phyloP scores from a whole-genome alignment of 129 eudicot species.

The Flaveria ramosissima region DNA sequence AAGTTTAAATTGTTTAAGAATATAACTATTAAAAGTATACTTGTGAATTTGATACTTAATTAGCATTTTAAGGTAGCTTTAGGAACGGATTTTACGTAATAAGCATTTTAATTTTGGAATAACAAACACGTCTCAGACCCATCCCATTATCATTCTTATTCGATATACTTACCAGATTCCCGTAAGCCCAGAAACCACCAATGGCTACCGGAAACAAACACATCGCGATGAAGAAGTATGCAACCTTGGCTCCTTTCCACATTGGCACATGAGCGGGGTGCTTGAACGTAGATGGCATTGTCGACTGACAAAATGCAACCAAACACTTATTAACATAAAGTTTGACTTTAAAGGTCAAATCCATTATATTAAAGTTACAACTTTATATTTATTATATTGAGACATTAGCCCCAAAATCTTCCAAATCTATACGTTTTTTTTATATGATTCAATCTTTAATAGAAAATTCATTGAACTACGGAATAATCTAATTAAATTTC shows the following conservation, averaged over 20 bases:
- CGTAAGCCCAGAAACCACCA: conserved; percentile 98
- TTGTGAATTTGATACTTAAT: too few relatives aligned
- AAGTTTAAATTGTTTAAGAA: too few relatives aligned
- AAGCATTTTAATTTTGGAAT: too few relatives aligned
- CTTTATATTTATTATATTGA: not conserved
- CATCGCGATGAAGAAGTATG: conserved; percentile 77
- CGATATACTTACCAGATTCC: conserved; percentile 71
- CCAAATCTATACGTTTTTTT: not conserved
- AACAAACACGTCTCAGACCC: too few relatives aligned
- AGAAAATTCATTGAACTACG: not conserved
- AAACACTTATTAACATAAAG: not conserved
- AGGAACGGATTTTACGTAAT: too few relatives aligned
- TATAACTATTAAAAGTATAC: too few relatives aligned
- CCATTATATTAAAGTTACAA: not conserved
- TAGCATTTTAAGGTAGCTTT: too few relatives aligned
- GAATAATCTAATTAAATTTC: not conserved
- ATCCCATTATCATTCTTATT: too few relatives aligned
- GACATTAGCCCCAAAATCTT: not conserved
- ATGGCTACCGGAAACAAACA: conserved; percentile 90
- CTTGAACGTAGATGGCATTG: conserved; percentile 94
- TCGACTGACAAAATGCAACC: conserved; percentile 49
- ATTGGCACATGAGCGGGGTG: conserved; percentile 93
- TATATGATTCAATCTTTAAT: not conserved
- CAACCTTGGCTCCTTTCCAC: conserved; percentile 98
- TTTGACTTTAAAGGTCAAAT: conserved; percentile 19